phyloP scores from a whole-genome alignment of 371 early-diverging fungal genomes.

The Mortierella sp. region DNA sequence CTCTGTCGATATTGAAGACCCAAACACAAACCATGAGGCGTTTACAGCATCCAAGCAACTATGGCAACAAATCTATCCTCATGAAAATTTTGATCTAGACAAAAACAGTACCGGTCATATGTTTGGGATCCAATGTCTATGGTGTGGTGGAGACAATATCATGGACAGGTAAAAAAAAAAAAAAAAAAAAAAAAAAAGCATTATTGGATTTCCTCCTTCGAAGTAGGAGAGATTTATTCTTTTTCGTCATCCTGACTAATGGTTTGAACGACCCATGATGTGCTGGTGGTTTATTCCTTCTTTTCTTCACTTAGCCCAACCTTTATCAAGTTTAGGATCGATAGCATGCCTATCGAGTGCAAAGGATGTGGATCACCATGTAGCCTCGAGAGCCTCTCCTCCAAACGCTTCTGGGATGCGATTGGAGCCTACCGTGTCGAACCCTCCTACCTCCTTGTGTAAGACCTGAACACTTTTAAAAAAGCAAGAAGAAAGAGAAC shows the following conservation, averaged over 20 bases:
- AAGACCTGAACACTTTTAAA: constrained; percentile 6
- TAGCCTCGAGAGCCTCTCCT: constrained; percentile 45
- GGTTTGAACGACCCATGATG: no score
- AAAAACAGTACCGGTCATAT: constrained; percentile 40
- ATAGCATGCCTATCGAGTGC: constrained; percentile 49
- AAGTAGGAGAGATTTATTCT: no score
- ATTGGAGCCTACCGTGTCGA: constrained; percentile 41
- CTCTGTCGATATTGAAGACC: constrained; percentile 45
- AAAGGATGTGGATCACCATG: constrained; percentile 46
- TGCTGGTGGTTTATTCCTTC: no score
- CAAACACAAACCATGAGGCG: constrained; percentile 41
- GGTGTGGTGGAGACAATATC: constrained; percentile 45
- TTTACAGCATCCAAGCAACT: constrained; percentile 32
- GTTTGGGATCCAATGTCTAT: constrained; percentile 51
- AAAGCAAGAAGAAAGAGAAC: no score
- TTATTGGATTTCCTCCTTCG: neutral
- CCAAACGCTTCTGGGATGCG: constrained; percentile 50
- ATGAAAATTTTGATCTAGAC: constrained; percentile 46
- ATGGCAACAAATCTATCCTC: constrained; percentile 43
- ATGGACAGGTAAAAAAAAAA: constrained; percentile 28
- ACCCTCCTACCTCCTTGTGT: constrained; percentile 32
- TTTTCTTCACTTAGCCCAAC: no score
- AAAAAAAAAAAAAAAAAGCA: neutral
- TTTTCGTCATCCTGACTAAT: neutral
- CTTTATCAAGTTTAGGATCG: constrained; percentile 49